Percentiles rank a stretch among this genome's conserved stretches.
phyloP scores from a whole-genome alignment of 2,329 filamentous ascomycete species.

The Ceratocystis papillata region DNA sequence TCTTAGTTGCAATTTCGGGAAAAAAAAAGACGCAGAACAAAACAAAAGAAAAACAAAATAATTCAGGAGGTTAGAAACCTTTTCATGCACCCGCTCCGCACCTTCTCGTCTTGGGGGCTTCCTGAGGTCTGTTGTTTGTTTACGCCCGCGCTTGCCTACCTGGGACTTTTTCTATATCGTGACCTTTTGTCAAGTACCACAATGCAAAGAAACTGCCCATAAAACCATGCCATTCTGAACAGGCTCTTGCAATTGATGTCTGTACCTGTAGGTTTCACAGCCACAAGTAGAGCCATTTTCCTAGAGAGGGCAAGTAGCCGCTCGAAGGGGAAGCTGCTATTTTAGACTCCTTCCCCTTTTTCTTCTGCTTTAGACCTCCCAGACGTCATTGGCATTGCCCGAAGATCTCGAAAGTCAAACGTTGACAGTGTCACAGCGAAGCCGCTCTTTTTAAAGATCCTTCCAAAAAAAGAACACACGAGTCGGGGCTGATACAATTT shows the following conservation, averaged over 20 bases:
- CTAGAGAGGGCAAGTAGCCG: not conserved
- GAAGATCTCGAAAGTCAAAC: slow-evolving; percentile 7
- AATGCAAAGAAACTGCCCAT: not conserved
- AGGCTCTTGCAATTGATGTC: not conserved
- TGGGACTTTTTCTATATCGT: not conserved
- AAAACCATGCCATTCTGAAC: not conserved
- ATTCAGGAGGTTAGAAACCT: not conserved
- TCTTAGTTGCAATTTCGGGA: not conserved
- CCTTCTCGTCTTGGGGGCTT: not conserved
- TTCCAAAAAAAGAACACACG: slow-evolving; percentile 7
- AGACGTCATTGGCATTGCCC: not conserved
- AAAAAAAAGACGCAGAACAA: not conserved
- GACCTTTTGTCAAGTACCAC: too few relatives aligned
- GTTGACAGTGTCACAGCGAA: not conserved
- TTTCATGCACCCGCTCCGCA: not conserved
- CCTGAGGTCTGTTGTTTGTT: not conserved
- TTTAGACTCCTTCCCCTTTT: not conserved
- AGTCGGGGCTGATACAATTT: not conserved
- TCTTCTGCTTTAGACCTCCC: not conserved
- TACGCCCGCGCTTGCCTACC: not conserved
- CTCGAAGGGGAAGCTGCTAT: not conserved
- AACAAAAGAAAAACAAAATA: not conserved
- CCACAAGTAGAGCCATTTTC: not conserved
- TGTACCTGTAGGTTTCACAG: not conserved
- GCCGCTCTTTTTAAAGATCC: not conserved